Evolutionary conservation across 164 flowering plant genomes (phyloP).

Genomic region (Aristolochia fimbriata): DNA sequence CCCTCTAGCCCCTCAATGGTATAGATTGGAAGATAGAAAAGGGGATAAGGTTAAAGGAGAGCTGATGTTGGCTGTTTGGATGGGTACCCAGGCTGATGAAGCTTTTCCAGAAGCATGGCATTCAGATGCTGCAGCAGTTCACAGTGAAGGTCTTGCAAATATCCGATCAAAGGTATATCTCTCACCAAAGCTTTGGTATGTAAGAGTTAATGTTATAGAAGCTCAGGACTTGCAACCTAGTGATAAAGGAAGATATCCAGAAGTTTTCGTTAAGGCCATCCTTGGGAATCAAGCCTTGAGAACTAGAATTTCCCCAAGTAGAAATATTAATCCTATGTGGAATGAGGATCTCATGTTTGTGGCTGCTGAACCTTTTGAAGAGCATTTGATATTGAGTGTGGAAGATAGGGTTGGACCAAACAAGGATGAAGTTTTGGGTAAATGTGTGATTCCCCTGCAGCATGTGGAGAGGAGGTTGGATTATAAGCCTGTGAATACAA

Average conservation of each 20-base stretch:
- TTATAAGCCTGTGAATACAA: slow-evolving; percentile 14
- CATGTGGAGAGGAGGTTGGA: slow-evolving; percentile 27
- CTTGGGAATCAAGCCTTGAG: slow-evolving; percentile 27
- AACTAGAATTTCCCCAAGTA: slow-evolving; percentile 21
- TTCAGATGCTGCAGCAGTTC: slow-evolving; percentile 20
- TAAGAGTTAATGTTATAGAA: slow-evolving; percentile 45
- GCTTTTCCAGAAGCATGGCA: slow-evolving; percentile 28
- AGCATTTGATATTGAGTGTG: slow-evolving; percentile 32
- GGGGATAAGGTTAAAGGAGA: slow-evolving; percentile 36
- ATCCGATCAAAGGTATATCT: slow-evolving; percentile 45
- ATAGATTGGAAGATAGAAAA: slow-evolving; percentile 31
- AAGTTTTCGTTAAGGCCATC: slow-evolving; percentile 25
- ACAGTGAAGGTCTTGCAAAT: slow-evolving; percentile 21
- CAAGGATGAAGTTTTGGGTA: slow-evolving; percentile 34
- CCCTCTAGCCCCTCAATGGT: slow-evolving; percentile 55
- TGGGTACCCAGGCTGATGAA: slow-evolving; percentile 64
- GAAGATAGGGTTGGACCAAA: slow-evolving; percentile 26
- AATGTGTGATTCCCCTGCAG: slow-evolving; percentile 21
- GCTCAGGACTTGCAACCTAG: slow-evolving; percentile 38
- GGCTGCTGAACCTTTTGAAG: slow-evolving; percentile 56
- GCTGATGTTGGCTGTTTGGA: slow-evolving; percentile 57
- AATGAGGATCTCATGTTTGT: slow-evolving; percentile 53
- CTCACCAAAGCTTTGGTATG: slow-evolving; percentile 52
- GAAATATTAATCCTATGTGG: slow-evolving; percentile 34
- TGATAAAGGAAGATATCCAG: slow-evolving; percentile 22